Conservation (phyloP, 192 early-diverging fungal species). For the Backusella morwellensis region DNA sequence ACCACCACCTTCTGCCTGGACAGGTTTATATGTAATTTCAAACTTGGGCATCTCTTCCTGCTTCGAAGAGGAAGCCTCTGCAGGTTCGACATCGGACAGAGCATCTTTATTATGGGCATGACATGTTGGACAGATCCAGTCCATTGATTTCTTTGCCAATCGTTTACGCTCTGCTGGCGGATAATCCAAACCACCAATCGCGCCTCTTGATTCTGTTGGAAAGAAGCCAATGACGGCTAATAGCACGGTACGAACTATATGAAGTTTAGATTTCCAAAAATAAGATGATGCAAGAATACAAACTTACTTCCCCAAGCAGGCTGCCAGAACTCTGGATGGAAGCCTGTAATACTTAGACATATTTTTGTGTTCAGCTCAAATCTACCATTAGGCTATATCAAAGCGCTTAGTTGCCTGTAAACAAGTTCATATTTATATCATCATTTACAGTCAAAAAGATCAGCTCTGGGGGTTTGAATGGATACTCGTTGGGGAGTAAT, state of each 20-base stretch:
- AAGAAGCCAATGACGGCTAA: conserved; percentile 88
- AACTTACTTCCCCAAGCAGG: conserved; percentile 90
- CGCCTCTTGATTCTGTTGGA: conserved; percentile 80
- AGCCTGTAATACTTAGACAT: conserved; percentile 90
- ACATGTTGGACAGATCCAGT: conserved; percentile 39
- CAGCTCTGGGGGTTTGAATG: conserved; percentile 85
- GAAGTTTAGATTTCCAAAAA: not conserved
- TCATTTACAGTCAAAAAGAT: conserved; percentile 69
- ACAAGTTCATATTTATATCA: too few species aligned
- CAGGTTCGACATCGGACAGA: conserved; percentile 32
- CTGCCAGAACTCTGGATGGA: conserved; percentile 95
- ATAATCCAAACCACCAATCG: conserved; percentile 77
- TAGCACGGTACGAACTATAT: conserved; percentile 77
- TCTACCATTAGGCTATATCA: conserved; percentile 67
- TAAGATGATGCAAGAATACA: not conserved
- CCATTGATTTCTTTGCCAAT: conserved; percentile 52
- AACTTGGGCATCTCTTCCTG: conserved; percentile 9
- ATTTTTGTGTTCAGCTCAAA: conserved; percentile 95
- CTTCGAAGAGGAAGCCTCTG: not conserved
- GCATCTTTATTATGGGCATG: conserved; percentile 31
- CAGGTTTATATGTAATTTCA: conserved; percentile 7
- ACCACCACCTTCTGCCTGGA: not conserved
- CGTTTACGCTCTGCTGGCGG: conserved; percentile 61
- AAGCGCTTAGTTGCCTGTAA: not conserved
- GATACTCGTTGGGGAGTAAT: conserved; percentile 92